A percentile compares a stretch with the other conserved stretches of the same genome.
These are phyloP conservation scores for Pichia sp. DNA, from an alignment of 1,139 yeast species.

Conservation along the genomic window DNA sequence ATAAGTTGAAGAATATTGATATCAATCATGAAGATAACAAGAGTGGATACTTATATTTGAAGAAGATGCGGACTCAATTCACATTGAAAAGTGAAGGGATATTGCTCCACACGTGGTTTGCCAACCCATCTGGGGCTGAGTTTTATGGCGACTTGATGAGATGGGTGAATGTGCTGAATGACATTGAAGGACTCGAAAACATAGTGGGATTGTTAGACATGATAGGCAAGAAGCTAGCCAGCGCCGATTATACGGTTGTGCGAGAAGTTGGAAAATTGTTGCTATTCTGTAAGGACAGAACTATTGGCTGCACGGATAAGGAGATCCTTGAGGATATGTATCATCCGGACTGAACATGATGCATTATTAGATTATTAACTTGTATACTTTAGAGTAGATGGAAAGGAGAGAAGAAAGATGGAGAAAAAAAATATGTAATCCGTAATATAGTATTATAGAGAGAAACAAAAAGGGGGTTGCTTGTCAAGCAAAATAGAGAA, in stretches of 20 bases:
- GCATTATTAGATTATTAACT: background rate
- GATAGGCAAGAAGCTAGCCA: constrained; percentile 42
- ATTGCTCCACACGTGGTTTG: constrained; percentile 34
- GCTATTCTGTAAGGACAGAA: constrained; percentile 53
- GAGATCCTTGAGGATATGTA: constrained; percentile 51
- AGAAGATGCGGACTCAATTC: constrained; percentile 38
- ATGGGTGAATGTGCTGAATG: constrained; percentile 43
- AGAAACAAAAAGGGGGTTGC: background rate
- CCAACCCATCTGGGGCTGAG: constrained; percentile 31
- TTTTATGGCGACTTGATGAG: constrained; percentile 39
- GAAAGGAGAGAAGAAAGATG: background rate
- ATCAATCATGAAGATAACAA: constrained; percentile 14
- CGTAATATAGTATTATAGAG: constrained; percentile 1
- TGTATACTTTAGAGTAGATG: background rate
- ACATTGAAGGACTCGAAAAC: constrained; percentile 42
- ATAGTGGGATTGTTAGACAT: constrained; percentile 53
- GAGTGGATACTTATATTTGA: constrained; percentile 41
- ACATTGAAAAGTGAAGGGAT: constrained; percentile 33
- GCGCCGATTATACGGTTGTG: constrained; percentile 58
- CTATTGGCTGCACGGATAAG: constrained; percentile 47
- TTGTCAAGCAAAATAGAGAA: background rate
- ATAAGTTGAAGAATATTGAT: constrained; percentile 7
- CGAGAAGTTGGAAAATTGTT: constrained; percentile 56
- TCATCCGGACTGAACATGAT: constrained; percentile 9
- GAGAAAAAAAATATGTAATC: background rate